Evolutionary conservation across 2,329 filamentous ascomycete species (phyloP).

Genomic region (Trichophyton verrucosum): DNA sequence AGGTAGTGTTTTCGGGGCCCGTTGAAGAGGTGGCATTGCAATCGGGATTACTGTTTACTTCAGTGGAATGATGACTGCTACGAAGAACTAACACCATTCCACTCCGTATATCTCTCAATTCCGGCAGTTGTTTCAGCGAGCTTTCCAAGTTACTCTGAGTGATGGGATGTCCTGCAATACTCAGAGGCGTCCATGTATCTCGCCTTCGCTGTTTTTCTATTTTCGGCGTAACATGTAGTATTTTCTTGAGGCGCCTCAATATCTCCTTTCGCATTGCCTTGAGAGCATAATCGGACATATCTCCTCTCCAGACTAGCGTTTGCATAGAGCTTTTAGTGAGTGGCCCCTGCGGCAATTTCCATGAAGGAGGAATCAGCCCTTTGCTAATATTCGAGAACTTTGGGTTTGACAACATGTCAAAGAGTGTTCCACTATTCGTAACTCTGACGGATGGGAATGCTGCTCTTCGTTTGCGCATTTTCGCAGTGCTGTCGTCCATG

Average conservation of each 20-base stretch:
- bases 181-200: background rate
- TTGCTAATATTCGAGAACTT: conserved; percentile 3
- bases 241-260: conserved; percentile 25
- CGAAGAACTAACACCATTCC: background rate
- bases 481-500: background rate
- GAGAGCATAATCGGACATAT: conserved; percentile 36
- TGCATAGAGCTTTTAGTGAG: conserved; percentile 19
- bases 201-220: background rate
- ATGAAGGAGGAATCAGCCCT: conserved; percentile 24
- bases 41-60: background rate
- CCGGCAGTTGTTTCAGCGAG: background rate
- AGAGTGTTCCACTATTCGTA: conserved; percentile 1
- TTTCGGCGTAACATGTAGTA: background rate
- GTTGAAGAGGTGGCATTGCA: background rate
- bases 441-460: conserved; percentile 2
- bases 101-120: background rate
- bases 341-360: conserved; percentile 24
- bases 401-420: background rate
- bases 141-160: background rate
- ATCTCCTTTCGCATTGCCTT: conserved; percentile 26
- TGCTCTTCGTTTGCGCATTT: background rate
- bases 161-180: background rate
- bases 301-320: conserved; percentile 34
- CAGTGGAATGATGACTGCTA: background rate
- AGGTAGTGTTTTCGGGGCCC: conserved; percentile 3